phyloP scores from a whole-genome alignment of 148 eudicot genomes.

The Linanthus parryae region DNA sequence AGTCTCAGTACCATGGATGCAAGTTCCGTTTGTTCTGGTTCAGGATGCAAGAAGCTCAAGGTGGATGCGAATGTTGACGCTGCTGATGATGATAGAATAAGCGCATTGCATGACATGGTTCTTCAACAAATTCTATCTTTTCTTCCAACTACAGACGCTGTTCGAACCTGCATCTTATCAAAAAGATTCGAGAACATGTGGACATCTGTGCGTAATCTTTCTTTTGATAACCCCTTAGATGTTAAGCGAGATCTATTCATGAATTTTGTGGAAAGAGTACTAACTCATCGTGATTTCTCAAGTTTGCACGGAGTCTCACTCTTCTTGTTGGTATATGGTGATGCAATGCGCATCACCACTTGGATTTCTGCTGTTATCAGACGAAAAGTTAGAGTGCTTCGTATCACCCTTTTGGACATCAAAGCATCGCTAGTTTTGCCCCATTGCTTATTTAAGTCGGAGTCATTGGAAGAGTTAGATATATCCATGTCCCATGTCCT shows the following conservation, averaged over 20 bases:
- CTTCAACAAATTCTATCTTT: background rate
- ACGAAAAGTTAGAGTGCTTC: background rate
- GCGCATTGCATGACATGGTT: background rate
- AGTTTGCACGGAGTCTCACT: background rate
- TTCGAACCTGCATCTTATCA: background rate
- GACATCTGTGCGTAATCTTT: background rate
- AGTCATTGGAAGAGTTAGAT: background rate
- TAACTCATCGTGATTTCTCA: background rate
- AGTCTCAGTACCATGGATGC: no score
- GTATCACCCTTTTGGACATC: background rate
- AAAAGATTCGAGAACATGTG: background rate
- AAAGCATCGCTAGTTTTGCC: background rate
- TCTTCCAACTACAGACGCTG: background rate
- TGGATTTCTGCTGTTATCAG: background rate
- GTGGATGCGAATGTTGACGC: background rate
- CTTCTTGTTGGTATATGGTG: background rate
- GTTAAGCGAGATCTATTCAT: background rate
- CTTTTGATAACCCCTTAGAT: background rate
- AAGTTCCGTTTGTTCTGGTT: no score
- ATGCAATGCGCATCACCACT: background rate
- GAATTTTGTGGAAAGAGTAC: background rate
- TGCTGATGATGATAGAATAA: background rate
- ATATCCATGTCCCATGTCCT: background rate
- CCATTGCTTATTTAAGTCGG: background rate
- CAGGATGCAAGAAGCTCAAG: background rate